phyloP scores from a whole-genome alignment of 805 yeast genomes.

The Spencermartinsiella europaea region DNA sequence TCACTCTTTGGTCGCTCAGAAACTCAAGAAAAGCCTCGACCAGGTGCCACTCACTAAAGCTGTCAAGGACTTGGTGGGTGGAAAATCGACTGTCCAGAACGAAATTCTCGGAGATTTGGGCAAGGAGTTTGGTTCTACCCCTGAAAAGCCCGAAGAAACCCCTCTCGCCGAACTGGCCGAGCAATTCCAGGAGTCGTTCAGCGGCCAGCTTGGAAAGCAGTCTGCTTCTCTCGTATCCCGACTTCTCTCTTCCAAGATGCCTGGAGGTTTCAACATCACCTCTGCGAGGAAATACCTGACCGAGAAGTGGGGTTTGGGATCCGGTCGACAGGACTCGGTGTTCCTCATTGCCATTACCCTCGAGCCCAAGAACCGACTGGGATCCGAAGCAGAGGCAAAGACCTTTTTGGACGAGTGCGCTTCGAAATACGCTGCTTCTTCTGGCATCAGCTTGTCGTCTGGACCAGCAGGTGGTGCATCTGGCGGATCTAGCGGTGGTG shows the following conservation, averaged over 20 bases:
- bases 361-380: slow-evolving; percentile 90
- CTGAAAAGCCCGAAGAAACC: slow-evolving; percentile 98
- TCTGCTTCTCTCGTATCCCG: slow-evolving; percentile 84
- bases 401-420: slow-evolving; percentile 77
- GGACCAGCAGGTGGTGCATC: slow-evolving; percentile 53
- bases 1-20: slow-evolving; percentile 91
- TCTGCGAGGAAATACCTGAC: slow-evolving; percentile 88
- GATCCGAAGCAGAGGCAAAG: slow-evolving; percentile 83
- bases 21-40: slow-evolving; percentile 85
- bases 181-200: slow-evolving; percentile 84
- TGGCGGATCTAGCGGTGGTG: slow-evolving; percentile 56
- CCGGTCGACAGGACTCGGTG: slow-evolving; percentile 92
- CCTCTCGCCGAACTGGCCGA: slow-evolving; percentile 96
- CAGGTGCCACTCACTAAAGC: slow-evolving; percentile 86
- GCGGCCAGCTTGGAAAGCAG: slow-evolving; percentile 89
- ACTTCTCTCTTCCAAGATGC: slow-evolving; percentile 95
- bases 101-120: slow-evolving; percentile 98
- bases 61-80: slow-evolving; percentile 94
- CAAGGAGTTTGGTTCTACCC: slow-evolving; percentile 95
- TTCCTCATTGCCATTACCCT: slow-evolving; percentile 75
- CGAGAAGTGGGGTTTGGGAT: slow-evolving; percentile 84
- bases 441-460: slow-evolving; percentile 71
- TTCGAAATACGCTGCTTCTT: slow-evolving; percentile 76
- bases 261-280: slow-evolving; percentile 96
- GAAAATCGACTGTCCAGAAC: slow-evolving; percentile 97